Percentiles rank a stretch among this genome's conserved stretches.
phyloP scores from a whole-genome alignment of 495 filamentous ascomycete genomes.

The Penicillium tannophilum region DNA sequence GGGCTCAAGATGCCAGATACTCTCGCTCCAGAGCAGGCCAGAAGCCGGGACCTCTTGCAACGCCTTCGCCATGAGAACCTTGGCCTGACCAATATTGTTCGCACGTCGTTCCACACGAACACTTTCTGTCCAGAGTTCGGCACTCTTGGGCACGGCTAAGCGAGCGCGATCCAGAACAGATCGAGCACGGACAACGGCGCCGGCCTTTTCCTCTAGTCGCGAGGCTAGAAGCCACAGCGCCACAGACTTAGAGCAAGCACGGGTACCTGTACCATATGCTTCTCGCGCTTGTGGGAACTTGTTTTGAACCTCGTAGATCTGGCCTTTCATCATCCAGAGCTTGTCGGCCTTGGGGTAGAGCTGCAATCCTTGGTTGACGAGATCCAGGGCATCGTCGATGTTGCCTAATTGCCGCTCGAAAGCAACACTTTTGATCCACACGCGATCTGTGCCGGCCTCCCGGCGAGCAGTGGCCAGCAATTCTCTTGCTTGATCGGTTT shows the following conservation, averaged over 20 bases:
- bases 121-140: slow-evolving; percentile 87
- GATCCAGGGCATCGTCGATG: slow-evolving; percentile 75
- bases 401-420: slow-evolving; percentile 87
- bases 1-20: slow-evolving; percentile 89
- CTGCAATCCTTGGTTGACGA: slow-evolving; percentile 83
- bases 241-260: slow-evolving; percentile 79
- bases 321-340: slow-evolving; percentile 98
- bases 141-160: slow-evolving; percentile 79
- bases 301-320: slow-evolving; percentile 83
- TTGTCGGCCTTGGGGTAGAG: slow-evolving; percentile 87
- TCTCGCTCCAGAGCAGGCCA: slow-evolving; percentile 90
- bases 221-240: slow-evolving; percentile 88
- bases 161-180: slow-evolving; percentile 88
- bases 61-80: slow-evolving; percentile 87
- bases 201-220: slow-evolving; percentile 82
- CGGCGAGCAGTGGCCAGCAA: slow-evolving; percentile 78
- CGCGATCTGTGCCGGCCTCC: slow-evolving; percentile 89
- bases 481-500: slow-evolving; percentile 76
- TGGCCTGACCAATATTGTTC: slow-evolving; percentile 78
- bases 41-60: slow-evolving; percentile 87
- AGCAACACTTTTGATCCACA: slow-evolving; percentile 93
- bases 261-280: slow-evolving; percentile 86
- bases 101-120: slow-evolving; percentile 92
- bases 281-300: slow-evolving; percentile 85
- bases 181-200: slow-evolving; percentile 85